Percentiles rank a stretch among this genome's conserved stretches.
Conservation (phyloP, 305 asterid species). For the Fraxinus albicans region DNA sequence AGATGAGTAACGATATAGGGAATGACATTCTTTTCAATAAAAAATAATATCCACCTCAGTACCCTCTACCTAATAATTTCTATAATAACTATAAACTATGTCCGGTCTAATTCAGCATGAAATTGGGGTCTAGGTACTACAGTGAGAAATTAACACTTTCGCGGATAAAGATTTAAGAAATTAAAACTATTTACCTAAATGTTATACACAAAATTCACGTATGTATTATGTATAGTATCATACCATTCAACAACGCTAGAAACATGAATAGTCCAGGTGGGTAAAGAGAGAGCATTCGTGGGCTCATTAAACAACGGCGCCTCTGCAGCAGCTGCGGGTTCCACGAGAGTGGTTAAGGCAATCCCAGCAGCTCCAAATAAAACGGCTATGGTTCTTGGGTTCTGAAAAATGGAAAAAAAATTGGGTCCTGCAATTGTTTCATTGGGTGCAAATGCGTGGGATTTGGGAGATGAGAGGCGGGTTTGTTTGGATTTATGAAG, state of each 20-base stretch:
- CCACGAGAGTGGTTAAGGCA: conserved; percentile 46
- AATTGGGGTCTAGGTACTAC: neutral
- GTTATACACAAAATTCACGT: neutral
- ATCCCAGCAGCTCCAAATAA: conserved; percentile 65
- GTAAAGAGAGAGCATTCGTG: conserved; percentile 88
- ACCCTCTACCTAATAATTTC: neutral
- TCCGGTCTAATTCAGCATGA: neutral
- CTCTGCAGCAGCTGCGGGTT: conserved; percentile 55
- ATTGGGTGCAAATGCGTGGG: conserved; percentile 21
- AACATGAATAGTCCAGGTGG: conserved; percentile 95
- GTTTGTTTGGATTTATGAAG: conserved; percentile 26
- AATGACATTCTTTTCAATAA: neutral
- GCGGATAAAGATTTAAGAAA: neutral
- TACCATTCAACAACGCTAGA: conserved; percentile 98
- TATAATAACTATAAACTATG: neutral
- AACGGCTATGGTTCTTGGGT: conserved; percentile 32
- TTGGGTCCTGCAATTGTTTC: conserved; percentile 16
- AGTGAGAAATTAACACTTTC: neutral
- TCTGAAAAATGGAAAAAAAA: conserved; percentile 11
- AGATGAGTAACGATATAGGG: neutral
- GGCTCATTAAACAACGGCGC: conserved; percentile 63
- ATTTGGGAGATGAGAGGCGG: conserved; percentile 11
- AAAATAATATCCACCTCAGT: neutral
- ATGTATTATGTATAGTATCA: neutral
- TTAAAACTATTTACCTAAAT: neutral